These are phyloP conservation scores for Cladosporium sp. DNA, from an alignment of 2,329 filamentous ascomycete species.

Conservation along the genomic window DNA sequence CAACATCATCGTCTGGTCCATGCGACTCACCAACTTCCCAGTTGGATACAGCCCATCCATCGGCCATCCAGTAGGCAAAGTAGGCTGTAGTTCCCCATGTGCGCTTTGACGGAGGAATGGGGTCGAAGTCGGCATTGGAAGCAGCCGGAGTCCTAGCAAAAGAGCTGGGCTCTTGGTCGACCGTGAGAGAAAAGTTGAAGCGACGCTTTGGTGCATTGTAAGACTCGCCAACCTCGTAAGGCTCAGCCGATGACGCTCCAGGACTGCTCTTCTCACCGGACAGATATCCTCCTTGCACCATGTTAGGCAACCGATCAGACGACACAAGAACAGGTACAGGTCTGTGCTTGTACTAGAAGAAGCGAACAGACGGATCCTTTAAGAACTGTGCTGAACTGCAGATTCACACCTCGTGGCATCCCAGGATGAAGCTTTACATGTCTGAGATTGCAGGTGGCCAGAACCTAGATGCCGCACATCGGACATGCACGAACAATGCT, in stretches of 20 bases:
- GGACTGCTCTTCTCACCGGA: slow-evolving; percentile 21
- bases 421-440: too few relatives aligned
- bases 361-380: neutral
- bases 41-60: slow-evolving; percentile 37
- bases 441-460: neutral
- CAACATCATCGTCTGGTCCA: neutral
- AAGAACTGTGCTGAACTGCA: neutral
- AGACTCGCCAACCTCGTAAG: slow-evolving; percentile 22
- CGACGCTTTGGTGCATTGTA: slow-evolving; percentile 22
- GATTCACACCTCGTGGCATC: neutral
- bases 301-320: neutral
- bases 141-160: slow-evolving; percentile 32
- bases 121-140: slow-evolving; percentile 37
- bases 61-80: slow-evolving; percentile 38
- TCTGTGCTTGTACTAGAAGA: neutral
- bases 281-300: neutral
- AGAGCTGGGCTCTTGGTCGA: slow-evolving; percentile 33
- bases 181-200: slow-evolving; percentile 28
- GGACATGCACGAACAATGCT: neutral
- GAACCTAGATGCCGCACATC: neutral
- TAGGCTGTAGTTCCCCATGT: slow-evolving; percentile 34
- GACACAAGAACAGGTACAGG: too few relatives aligned
- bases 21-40: slow-evolving; percentile 33
- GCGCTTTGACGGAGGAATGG: slow-evolving; percentile 35
- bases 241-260: slow-evolving; percentile 22